Conservation (phyloP, 1,284 basidiomycete genomes). For the Marasmius tenuissimus region DNA sequence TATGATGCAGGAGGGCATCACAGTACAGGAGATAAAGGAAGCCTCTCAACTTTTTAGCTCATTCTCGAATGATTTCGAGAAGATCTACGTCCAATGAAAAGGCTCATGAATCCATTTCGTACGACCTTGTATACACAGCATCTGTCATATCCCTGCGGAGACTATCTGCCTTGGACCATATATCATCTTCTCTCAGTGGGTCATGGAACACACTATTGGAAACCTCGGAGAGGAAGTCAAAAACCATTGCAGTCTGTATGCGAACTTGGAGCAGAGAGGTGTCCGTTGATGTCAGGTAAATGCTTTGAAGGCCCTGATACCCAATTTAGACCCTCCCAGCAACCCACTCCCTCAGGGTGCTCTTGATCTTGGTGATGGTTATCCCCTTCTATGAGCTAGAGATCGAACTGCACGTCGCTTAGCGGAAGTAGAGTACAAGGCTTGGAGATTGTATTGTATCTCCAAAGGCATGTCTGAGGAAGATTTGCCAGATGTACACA, state of each 20-base stretch:
- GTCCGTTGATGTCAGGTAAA: slow-evolving; percentile 21
- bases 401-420: not conserved
- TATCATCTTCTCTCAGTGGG: slow-evolving; percentile 20
- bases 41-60: slow-evolving; percentile 9
- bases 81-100: slow-evolving; percentile 20
- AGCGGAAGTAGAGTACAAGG: not conserved
- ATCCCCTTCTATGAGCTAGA: not conserved
- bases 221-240: slow-evolving; percentile 24
- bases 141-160: slow-evolving; percentile 21
- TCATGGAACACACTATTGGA: slow-evolving; percentile 27
- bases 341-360: not conserved
- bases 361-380: not conserved
- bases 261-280: slow-evolving; percentile 22
- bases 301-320: slow-evolving; percentile 12
- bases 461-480: not conserved
- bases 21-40: slow-evolving; percentile 6
- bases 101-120: slow-evolving; percentile 23
- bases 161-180: slow-evolving; percentile 19
- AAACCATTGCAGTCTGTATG: slow-evolving; percentile 24
- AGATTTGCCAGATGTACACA: not conserved
- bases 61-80: slow-evolving; percentile 24
- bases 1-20: slow-evolving; percentile 20
- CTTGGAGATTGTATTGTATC: not conserved
- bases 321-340: not conserved
- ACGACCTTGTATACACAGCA: slow-evolving; percentile 19